phyloP scores from a whole-genome alignment of 2,329 filamentous ascomycete species.

The Grosmannia serpens region DNA sequence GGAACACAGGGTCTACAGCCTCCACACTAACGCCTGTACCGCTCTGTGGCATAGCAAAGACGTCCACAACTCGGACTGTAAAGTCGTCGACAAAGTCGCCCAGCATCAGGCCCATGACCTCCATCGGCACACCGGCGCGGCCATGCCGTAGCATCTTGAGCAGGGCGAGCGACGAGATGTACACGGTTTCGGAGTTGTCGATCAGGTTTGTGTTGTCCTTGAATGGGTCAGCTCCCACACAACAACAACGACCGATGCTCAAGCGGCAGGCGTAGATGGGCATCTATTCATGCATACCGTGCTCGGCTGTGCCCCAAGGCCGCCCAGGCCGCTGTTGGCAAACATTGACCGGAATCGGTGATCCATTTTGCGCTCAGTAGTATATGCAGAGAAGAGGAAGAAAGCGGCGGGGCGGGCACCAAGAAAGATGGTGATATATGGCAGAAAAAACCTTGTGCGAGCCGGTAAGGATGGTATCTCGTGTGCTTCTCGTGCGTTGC shows the following conservation, averaged over 20 bases:
- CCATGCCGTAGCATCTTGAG: constrained; percentile 98
- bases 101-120: constrained; percentile 99
- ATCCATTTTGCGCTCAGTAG: constrained; percentile 52
- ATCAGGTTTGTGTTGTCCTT: constrained; percentile 87
- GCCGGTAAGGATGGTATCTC: not conserved
- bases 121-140: constrained; percentile 95
- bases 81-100: constrained; percentile 99
- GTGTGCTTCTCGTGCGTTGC: not conserved
- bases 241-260: not conserved
- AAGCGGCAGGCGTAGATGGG: not conserved
- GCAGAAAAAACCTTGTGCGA: not conserved
- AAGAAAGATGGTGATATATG: not conserved
- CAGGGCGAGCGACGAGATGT: constrained; percentile 93
- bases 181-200: constrained; percentile 98
- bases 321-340: constrained; percentile 60
- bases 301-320: constrained; percentile 47
- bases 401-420: not conserved
- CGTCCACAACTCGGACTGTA: constrained; percentile 94
- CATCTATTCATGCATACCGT: constrained; percentile 38
- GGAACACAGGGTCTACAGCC: constrained; percentile 95
- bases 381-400: constrained; percentile 14
- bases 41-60: constrained; percentile 98
- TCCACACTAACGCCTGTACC: constrained; percentile 97
- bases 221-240: not conserved
- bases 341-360: constrained; percentile 76